Percentiles rank a stretch among this genome's conserved stretches.
Conservation (phyloP, 2,329 filamentous ascomycete genomes). For the Diaporthe citrichinensis region DNA sequence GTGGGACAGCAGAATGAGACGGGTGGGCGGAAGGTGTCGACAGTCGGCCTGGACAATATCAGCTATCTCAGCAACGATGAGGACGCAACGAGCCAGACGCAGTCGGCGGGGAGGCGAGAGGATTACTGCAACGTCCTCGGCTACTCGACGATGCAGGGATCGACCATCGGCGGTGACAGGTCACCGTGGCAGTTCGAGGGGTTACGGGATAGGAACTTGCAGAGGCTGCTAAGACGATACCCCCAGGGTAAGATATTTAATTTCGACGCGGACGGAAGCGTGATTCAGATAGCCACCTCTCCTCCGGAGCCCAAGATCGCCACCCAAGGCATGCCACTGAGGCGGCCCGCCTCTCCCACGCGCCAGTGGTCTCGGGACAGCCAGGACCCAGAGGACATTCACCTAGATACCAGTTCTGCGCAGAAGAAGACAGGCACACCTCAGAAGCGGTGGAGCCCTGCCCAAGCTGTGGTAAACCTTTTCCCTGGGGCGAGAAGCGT, state of each 20-base stretch:
- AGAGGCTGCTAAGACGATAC: slow-evolving; percentile 58
- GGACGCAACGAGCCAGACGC: slow-evolving; percentile 33
- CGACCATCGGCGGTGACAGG: slow-evolving; percentile 51
- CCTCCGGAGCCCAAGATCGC: slow-evolving; percentile 45
- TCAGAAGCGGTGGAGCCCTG: slow-evolving; percentile 34
- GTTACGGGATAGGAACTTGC: slow-evolving; percentile 56
- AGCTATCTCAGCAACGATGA: slow-evolving; percentile 40
- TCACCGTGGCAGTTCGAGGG: slow-evolving; percentile 41
- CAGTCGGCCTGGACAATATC: slow-evolving; percentile 33
- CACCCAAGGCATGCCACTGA: background rate
- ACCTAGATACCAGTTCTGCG: slow-evolving; percentile 4
- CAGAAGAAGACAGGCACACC: background rate
- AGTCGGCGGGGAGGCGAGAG: slow-evolving; percentile 29
- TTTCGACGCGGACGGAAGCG: slow-evolving; percentile 55
- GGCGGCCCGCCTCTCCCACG: slow-evolving; percentile 14
- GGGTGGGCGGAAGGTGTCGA: slow-evolving; percentile 23
- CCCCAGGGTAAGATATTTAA: slow-evolving; percentile 62
- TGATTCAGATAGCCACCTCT: background rate
- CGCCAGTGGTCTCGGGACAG: slow-evolving; percentile 27
- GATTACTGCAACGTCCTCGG: slow-evolving; percentile 54
- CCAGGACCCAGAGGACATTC: slow-evolving; percentile 21
- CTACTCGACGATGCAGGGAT: slow-evolving; percentile 53
- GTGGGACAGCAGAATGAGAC: slow-evolving; percentile 43
- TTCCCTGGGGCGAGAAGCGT: slow-evolving; percentile 62
- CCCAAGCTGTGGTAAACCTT: slow-evolving; percentile 50